Base-by-base conservation (phyloP, 306 rosid species). In the Vicia sativa region DNA sequence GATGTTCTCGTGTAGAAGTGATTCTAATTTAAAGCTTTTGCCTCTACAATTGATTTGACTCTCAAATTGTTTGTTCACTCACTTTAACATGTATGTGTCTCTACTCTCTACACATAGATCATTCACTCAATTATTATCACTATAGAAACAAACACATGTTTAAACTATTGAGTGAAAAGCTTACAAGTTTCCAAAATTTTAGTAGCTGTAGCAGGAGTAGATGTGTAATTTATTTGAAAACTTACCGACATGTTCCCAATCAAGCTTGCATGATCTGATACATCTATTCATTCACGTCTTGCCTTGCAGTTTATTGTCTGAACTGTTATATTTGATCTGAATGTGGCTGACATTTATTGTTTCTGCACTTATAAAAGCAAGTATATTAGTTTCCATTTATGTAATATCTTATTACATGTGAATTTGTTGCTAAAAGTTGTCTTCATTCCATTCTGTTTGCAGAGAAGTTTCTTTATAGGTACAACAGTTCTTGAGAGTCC, bases 381-480 rank as follows among this genome's bases (percentile, higher is more conserved):
- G 34, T 11, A 19, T 11, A 42, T 50, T 37, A 45, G 38, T 74
- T 70, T 35, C 43, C 74, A 23, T 74, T 34, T n/a, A 10, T 49
- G 62, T 52, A 43, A 31, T 8, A 50, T 65, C 56, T 64, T 41
- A 44, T 65, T 57, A 18, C 43, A 23, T 65, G 39, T 70, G 34
- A 63, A 64, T 70, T 56, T 50, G 29, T 38, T 54, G 25, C 54
- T 52, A 7, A 72, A 15, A 5, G 25, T 35, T 70, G 23, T 35
- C 68, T 54, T 44, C 31, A 45, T 54, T 67, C 37, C 28, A 6
- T 56, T 68, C 9, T 72, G 48, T 46, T 67, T 42, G 9, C 75
- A 76, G 73, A 72, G 46, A 23, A 39, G 39, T 73, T 62, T 62
- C 73, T 62, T 15, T 21, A 31, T 44, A 21, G 14, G 28, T 13